A percentile compares a stretch with the other conserved stretches of the same genome.
These are phyloP conservation scores for Rhodamnia rubescens DNA, from an alignment of 345 rosid species.

Conservation along the genomic window DNA sequence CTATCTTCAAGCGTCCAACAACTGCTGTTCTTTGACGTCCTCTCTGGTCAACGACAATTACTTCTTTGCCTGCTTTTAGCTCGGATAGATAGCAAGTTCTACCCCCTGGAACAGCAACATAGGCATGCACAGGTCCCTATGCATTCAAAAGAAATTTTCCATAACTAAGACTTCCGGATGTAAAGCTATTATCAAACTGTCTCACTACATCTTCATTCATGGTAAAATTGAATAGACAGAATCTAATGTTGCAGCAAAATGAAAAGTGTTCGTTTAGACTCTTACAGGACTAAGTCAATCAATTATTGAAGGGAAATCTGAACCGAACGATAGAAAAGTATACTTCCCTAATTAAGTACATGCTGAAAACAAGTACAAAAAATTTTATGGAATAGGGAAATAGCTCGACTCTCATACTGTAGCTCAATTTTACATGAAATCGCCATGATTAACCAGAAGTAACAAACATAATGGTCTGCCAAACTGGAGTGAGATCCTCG, in stretches of 20 bases:
- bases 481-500: neutral
- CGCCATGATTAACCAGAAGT: neutral
- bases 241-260: neutral
- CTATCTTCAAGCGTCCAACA: slow-evolving; percentile 79
- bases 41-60: slow-evolving; percentile 47
- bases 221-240: neutral
- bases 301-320: neutral
- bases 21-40: slow-evolving; percentile 56
- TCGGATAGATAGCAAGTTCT: slow-evolving; percentile 86
- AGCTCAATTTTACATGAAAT: neutral
- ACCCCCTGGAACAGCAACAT: slow-evolving; percentile 68
- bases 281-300: neutral
- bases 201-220: neutral
- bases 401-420: neutral
- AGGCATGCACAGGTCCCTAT: slow-evolving; percentile 90
- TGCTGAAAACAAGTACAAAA: neutral
- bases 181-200: neutral
- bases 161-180: neutral
- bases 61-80: slow-evolving; percentile 68
- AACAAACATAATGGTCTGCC: neutral
- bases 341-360: neutral
- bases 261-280: neutral
- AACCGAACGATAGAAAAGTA: neutral
- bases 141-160: neutral
- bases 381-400: neutral